These are phyloP conservation scores for Andrographis paniculata DNA, from an alignment of 305 asterid genomes.

Conservation along the genomic window DNA sequence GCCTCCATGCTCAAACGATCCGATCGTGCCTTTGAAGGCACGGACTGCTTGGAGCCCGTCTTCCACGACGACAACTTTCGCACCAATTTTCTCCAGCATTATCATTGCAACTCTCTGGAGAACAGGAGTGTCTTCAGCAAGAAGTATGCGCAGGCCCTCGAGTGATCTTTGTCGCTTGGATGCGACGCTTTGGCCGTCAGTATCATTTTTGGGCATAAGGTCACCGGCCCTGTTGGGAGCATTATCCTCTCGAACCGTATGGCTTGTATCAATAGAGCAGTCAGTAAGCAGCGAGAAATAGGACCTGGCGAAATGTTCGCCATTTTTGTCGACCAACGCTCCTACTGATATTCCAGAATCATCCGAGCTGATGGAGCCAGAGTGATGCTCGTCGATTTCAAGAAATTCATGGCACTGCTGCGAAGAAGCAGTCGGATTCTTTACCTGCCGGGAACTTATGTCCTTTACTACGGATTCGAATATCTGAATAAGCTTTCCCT, in stretches of 20 bases:
- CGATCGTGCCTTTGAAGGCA: constrained; percentile 32
- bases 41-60: constrained; percentile 79
- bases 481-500: constrained; percentile 65
- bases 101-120: constrained; percentile 89
- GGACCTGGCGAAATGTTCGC: constrained; percentile 17
- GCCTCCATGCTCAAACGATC: constrained; percentile 21
- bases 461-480: constrained; percentile 51
- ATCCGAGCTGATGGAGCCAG: constrained; percentile 46
- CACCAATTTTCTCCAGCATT: constrained; percentile 90
- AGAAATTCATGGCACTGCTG: constrained; percentile 38
- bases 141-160: constrained; percentile 59
- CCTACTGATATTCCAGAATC: constrained; percentile 44
- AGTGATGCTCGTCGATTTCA: constrained; percentile 48
- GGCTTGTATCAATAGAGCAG: constrained; percentile 23
- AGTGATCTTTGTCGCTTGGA: constrained; percentile 40
- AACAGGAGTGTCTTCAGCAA: constrained; percentile 84
- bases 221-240: constrained; percentile 20
- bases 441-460: constrained; percentile 25
- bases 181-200: no score
- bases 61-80: constrained; percentile 68
- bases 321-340: constrained; percentile 16
- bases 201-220: no score
- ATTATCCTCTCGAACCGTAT: no score
- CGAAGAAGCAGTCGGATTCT: constrained; percentile 19
- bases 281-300: constrained; percentile 15